Evolutionary conservation across 108 stramenopile species (phyloP), one percentile per base, ranked within the genome.

Genomic region (Conticribra weissflogii): DNA sequence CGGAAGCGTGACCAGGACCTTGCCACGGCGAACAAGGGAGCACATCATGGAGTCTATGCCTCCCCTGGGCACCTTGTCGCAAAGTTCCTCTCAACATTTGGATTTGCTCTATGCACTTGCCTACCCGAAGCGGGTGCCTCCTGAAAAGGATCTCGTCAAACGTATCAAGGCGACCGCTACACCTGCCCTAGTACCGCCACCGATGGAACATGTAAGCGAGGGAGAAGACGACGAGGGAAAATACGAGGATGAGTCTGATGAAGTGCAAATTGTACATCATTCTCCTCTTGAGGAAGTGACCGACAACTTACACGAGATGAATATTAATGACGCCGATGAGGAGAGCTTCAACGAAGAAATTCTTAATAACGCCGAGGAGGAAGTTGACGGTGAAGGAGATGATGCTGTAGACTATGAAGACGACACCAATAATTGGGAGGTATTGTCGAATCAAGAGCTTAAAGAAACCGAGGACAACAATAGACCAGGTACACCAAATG

Each of bases 101-200:
- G 90, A 94, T 71, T 62, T 94, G 34, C 63, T 94, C 63, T 91
- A 88, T 55, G 90, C 93, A 8, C 74, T 94, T 52, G 93, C 93
- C 5, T 91, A 91, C 53, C 93, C 93, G 17, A 82, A 67, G 48
- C 52, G 66, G 2, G 25, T 25, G 46, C 54, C 54, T 16, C n/a
- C 54, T 2, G 66, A 67, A 47, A 67, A 67, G 24, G 66, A 67
- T 8, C 23, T 47, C 12, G 5, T 19, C 32, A 54, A 52, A 23
- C 45, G 32, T 14, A 34, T 16, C 3, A 54, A 65, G 32, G 19
- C 50, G 0, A 36, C 4, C 53, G 18, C 49, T 0, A 9, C 64
- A 9, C 52, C 64, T 5, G 22, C 36, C 12, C 12, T 65, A 32
- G 9, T 65, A 9, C 52, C 64, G 17, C 52, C 64, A 51, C 50